Base-by-base conservation (phyloP, 2,329 filamentous ascomycete species). In the Talaromyces sp. region DNA sequence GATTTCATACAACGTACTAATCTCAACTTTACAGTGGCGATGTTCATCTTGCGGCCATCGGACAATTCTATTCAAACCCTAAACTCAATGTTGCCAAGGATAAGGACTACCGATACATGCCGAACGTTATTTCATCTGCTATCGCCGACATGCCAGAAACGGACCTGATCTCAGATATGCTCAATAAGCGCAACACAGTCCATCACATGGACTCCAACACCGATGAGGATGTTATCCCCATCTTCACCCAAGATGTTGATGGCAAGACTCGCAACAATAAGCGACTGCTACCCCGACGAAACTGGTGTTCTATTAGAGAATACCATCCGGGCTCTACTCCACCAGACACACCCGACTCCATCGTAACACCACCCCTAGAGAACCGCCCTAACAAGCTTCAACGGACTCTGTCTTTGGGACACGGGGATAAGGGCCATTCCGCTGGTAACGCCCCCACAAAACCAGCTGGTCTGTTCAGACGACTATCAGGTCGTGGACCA, bases 31-130 rank as follows among this genome's bases (percentile, higher is more conserved):
- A 17, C 35, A 88, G 92, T 65, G 94, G 95, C 32, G 94, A 97
- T 67, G 94, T 97, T 17, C 92, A 97, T 72, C 81, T 99, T 22
- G 92, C 88, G 11, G 94, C 91, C 8, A 84, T 97, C 35, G 94
- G 94, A 2, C 92, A 96, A 62, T 97, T 99, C 75, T 97, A 93
- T 75, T 94, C 90, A 9, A 95, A 95, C 68, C 87, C 91, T 13
- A 94, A 91, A 71, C 79, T 93, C 19, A 82, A 86, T 5, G 78
- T 96, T 29, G 78, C 89, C 3, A 97, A 97, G 72, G 90, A 97
- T 74, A 86, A 86, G 61, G 94, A 99, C 70, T 92, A 94, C 66
- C 84, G 94, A 56, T 99, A 99, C 70, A 99, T 99, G 88, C 90
- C 91, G 4, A 99, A 99, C 65, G 77, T 99, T 54, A 86, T 97